Conservation (phyloP, 1,284 basidiomycete species). For the Malassezia vespertilionis region DNA sequence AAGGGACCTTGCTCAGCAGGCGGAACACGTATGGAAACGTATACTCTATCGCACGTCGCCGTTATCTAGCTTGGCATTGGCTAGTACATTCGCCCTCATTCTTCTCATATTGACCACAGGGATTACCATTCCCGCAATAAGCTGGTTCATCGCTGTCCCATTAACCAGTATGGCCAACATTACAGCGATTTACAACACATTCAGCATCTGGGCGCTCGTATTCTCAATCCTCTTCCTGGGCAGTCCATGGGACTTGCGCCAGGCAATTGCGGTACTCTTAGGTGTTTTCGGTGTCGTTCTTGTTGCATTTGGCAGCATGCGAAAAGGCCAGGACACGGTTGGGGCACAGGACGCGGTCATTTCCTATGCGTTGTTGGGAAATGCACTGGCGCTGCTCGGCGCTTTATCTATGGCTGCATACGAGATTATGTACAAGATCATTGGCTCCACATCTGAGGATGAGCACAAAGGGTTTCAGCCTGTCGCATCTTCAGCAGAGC, state of each 20-base stretch:
- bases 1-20: slow-evolving; percentile 20
- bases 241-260: slow-evolving; percentile 37
- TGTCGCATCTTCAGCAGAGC: background rate
- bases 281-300: slow-evolving; percentile 37
- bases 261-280: slow-evolving; percentile 37
- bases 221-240: slow-evolving; percentile 43
- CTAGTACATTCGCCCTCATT: slow-evolving; percentile 20
- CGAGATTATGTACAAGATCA: slow-evolving; percentile 42
- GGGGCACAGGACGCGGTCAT: background rate
- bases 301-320: slow-evolving; percentile 31
- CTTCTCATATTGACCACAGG: slow-evolving; percentile 33
- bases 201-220: slow-evolving; percentile 44
- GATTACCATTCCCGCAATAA: slow-evolving; percentile 39
- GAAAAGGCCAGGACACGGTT: background rate
- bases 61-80: slow-evolving; percentile 1
- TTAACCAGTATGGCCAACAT: slow-evolving; percentile 46
- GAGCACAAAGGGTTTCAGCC: slow-evolving; percentile 2
- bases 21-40: background rate
- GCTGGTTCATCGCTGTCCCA: slow-evolving; percentile 45
- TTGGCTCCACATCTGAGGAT: slow-evolving; percentile 28
- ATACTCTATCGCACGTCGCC: background rate
- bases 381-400: slow-evolving; percentile 34
- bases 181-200: slow-evolving; percentile 46
- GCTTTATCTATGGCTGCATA: slow-evolving; percentile 45
- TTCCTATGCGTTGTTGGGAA: slow-evolving; percentile 31